Evolutionary conservation across 176 grass and related monocot species (phyloP).

Genomic region (Poa annua): DNA sequence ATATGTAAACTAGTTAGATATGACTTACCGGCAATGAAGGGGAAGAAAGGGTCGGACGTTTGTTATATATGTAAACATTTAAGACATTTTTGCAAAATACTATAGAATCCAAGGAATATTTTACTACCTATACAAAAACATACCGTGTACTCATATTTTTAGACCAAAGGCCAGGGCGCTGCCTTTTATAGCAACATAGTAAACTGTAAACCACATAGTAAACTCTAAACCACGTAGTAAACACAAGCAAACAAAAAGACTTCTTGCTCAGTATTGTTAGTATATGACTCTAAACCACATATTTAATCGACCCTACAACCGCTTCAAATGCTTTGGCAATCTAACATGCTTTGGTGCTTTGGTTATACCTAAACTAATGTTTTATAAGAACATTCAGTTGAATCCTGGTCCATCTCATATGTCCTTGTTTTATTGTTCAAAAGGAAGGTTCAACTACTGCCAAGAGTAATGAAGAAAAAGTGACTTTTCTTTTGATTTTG

Average conservation of each 20-base stretch:
- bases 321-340: neutral
- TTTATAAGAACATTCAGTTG: slow-evolving; percentile 14
- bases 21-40: neutral
- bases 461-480: neutral
- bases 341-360: neutral
- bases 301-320: neutral
- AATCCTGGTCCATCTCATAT: neutral
- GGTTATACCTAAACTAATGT: neutral
- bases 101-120: neutral
- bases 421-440: slow-evolving; percentile 14
- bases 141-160: neutral
- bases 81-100: neutral
- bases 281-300: slow-evolving; percentile 11
- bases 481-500: neutral
- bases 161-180: neutral
- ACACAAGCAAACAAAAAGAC: neutral
- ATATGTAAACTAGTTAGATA: slow-evolving; percentile 21
- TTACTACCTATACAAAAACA: neutral
- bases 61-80: neutral
- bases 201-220: too few relatives aligned
- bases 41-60: neutral
- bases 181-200: neutral
- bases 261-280: slow-evolving; percentile 11
- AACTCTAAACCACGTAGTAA: too few relatives aligned
- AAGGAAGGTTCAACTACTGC: slow-evolving; percentile 12